Base-by-base conservation (phyloP, 176 grass and related monocot species). In the Avena sativa region DNA sequence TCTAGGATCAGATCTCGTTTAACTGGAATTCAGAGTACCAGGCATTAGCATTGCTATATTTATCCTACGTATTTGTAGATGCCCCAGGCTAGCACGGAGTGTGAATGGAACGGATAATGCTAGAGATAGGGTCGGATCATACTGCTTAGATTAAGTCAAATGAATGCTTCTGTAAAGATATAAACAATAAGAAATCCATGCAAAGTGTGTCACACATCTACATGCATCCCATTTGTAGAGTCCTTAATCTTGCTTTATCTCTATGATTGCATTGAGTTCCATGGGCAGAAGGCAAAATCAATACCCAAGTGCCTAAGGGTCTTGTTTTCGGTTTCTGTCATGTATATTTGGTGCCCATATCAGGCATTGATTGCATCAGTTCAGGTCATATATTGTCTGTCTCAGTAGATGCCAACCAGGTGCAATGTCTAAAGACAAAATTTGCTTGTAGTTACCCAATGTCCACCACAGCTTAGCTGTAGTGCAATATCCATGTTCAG, bases 111-210 rank as follows among this genome's bases (percentile, higher is more conserved):
- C 25, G n/a, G 59, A 80, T 13, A 26, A 16, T 76, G 43, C 58
- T 48, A 7, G 58, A 8, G 40, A 65, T 66, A 49, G 5, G 79
- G 9, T 32, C 0, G 64, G 28, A 67, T 67, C 30, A 36, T 67
- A 80, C 14, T 49, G 21, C 14, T 48, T 49, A 47, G 14, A 19
- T 80, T 20, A 17, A 9, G 15, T 63, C 40, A 12, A 30, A 64
- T 30, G 13, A 44, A 60, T 59, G 32, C 76, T 78, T 78, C 51
- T 53, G 51, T 75, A 28, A 75, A 76, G 73, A 32, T 32, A 76
- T 55, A 60, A 61, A 79, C 9, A 79, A 36, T 11, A 77, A 23
- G 0, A 80, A 64, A 58, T 48, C 32, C 38, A 12, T 6, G 13
- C 48, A 80, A 47, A 64, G 15, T 9, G 34, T 79, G 13, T 61